phyloP scores from a whole-genome alignment of 306 rosid species.

The Lupinus albus region DNA sequence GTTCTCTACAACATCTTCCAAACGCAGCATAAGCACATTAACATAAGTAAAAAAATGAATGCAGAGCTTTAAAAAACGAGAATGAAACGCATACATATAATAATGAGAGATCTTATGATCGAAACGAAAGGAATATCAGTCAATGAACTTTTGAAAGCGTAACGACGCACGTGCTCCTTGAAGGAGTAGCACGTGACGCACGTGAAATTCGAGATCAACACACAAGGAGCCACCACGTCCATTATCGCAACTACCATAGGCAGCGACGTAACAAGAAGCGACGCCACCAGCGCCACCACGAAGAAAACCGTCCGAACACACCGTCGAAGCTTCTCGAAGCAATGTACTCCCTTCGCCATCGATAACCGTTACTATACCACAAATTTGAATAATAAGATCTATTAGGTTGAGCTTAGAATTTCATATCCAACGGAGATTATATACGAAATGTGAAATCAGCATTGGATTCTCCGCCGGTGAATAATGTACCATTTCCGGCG shows the following conservation, averaged over 20 bases:
- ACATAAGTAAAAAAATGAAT: neutral
- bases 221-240: conserved; percentile 78
- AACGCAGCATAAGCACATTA: neutral
- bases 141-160: conserved; percentile 89
- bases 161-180: conserved; percentile 73
- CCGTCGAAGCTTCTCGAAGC: conserved; percentile 74
- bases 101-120: conserved; percentile 78
- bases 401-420: conserved; percentile 36
- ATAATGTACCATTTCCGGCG: conserved; percentile 55
- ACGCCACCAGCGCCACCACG: conserved; percentile 87
- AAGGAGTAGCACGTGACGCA: conserved; percentile 75
- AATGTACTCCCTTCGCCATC: conserved; percentile 74
- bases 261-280: conserved; percentile 84
- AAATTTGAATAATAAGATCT: conserved; percentile 4
- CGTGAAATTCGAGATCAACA: conserved; percentile 85
- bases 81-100: conserved; percentile 62
- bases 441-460: conserved; percentile 26
- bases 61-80: neutral
- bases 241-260: conserved; percentile 79
- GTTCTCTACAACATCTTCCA: no score
- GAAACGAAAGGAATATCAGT: conserved; percentile 93
- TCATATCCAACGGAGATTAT: conserved; percentile 37
- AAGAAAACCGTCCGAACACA: conserved; percentile 77
- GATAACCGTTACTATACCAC: conserved; percentile 10
- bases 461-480: conserved; percentile 40